Base-by-base conservation (phyloP, 352 stramenopile genomes). In the Saprolegnia diclina region DNA sequence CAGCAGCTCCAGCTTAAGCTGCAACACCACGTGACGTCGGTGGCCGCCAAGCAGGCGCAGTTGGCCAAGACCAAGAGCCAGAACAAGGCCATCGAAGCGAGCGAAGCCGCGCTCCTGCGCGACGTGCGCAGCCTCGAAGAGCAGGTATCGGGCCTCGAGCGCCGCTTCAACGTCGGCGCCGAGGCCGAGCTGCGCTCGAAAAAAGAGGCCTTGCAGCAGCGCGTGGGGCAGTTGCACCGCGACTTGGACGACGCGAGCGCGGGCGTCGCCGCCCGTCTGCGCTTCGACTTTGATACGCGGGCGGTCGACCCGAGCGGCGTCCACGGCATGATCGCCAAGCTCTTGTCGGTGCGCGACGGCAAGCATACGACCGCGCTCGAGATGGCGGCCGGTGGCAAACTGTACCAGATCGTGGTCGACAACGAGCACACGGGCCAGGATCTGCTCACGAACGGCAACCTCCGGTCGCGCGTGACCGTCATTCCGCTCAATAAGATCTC, bases 371-470 rank as follows among this genome's bases (percentile, higher is more conserved):
- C 97, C 16, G 97, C 97, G 18, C 79, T 99, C 0, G 97, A 99
- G 79, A 97, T 99, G 56, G 95, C 92, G 29, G 97, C 97, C 5
- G 97, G 97, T 42, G 97, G 96, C 40, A 98, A 98, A 70, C 79
- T 99, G 10, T 99, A 98, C 73, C 95, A 99, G 75, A 95, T 99
- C 42, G 97, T 99, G 29, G 97, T 99, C 19, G 97, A 99, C 73
- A 98, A 98, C 72, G 96, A 98, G 38, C 91, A 98, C 44, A 99
- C 96, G 18, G 97, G 96, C 21, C 99, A 99, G 76, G 90, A 97
- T 24, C 94, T 99, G 48, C 82, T 99, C 16, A 92, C 98, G 72
- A 97, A 98, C 68, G 97, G 97, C 10, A 92, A 97, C 46, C 78
- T 99, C 1, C 87, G 96, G 80, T 91, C 92, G 61, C 92, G 97